Evolutionary conservation across 768 basidiomycete species (phyloP).

Genomic region (Thelephora ganbajun): DNA sequence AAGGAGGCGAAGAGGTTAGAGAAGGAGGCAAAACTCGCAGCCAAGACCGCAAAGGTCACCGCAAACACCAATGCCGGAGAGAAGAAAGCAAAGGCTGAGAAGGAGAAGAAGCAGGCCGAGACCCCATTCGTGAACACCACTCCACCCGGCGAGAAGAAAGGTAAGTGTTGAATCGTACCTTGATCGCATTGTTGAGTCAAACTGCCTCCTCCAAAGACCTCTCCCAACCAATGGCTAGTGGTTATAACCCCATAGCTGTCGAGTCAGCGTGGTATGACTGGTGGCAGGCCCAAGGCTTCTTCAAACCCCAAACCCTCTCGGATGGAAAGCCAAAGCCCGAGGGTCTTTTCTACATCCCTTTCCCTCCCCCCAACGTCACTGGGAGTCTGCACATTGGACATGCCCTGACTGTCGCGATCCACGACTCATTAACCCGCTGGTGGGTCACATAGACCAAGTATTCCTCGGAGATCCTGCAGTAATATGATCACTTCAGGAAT

Average conservation of each 20-base stretch:
- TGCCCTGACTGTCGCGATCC: constrained; percentile 81
- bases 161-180: constrained; percentile 23
- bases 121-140: constrained; percentile 79
- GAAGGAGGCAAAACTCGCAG: constrained; percentile 66
- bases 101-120: constrained; percentile 59
- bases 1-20: constrained; percentile 76
- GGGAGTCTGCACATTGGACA: constrained; percentile 94
- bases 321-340: constrained; percentile 48
- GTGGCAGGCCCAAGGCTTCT: constrained; percentile 89
- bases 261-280: constrained; percentile 97
- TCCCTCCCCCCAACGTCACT: constrained; percentile 94
- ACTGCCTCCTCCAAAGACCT: constrained; percentile 40
- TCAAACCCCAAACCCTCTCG: constrained; percentile 54
- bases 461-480: background rate
- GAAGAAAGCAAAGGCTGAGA: constrained; percentile 66
- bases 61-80: constrained; percentile 28
- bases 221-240: constrained; percentile 74
- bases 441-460: constrained; percentile 19
- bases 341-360: constrained; percentile 71
- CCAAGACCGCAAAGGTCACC: constrained; percentile 39
- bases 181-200: background rate
- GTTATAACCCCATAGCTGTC: constrained; percentile 90
- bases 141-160: constrained; percentile 88
- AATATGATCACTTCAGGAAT: constrained; percentile 41
- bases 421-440: constrained; percentile 87